phyloP scores from a whole-genome alignment of 2,329 filamentous ascomycete genomes.

The Sclerotinia glacialis region DNA sequence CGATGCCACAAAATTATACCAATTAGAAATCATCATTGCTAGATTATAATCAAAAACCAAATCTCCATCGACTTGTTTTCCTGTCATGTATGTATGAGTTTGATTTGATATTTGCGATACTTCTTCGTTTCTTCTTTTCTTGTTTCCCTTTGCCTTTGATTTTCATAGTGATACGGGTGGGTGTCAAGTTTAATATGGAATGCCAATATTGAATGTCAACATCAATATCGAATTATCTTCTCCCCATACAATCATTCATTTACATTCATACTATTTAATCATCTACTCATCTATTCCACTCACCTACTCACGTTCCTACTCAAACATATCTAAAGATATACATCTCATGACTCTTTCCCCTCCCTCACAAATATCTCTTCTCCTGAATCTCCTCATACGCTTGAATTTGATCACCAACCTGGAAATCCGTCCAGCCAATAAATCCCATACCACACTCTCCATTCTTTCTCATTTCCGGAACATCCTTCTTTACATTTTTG shows the following conservation, averaged over 20 bases:
- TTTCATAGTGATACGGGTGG: too few relatives aligned
- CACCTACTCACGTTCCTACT: background rate
- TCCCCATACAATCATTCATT: slow-evolving; percentile 65
- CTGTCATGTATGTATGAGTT: too few relatives aligned
- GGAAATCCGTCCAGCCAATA: slow-evolving; percentile 72
- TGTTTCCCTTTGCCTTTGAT: too few relatives aligned
- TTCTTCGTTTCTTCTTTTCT: too few relatives aligned
- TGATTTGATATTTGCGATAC: too few relatives aligned
- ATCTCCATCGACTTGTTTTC: too few relatives aligned
- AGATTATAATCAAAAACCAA: too few relatives aligned
- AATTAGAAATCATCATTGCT: too few relatives aligned
- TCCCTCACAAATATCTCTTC: slow-evolving; percentile 47
- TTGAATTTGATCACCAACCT: slow-evolving; percentile 82
- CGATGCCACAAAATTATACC: too few relatives aligned
- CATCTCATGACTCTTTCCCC: background rate
- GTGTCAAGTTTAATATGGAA: too few relatives aligned
- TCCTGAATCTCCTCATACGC: slow-evolving; percentile 77
- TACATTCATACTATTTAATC: background rate
- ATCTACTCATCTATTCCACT: background rate
- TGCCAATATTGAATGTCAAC: too few relatives aligned
- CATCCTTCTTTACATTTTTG: slow-evolving; percentile 91
- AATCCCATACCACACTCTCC: slow-evolving; percentile 92
- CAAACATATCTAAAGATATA: background rate
- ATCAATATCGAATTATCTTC: background rate
- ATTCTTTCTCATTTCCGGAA: slow-evolving; percentile 84